These are phyloP conservation scores for Paralagenidium karlingii DNA, from an alignment of 352 stramenopile genomes.

Conservation along the genomic window DNA sequence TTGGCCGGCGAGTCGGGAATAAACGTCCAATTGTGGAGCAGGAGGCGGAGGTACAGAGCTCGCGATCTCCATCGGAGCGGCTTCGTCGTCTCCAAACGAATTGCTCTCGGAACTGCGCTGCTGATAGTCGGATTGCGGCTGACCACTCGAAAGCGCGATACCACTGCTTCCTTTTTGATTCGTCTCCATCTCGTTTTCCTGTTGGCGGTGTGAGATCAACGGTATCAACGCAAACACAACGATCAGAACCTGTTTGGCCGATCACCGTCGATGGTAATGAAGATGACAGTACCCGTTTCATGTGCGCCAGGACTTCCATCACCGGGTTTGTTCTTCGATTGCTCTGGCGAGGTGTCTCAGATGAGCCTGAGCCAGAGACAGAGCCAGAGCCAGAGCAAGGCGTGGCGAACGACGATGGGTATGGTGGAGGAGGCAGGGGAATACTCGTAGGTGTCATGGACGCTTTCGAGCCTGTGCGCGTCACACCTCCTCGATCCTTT, in stretches of 20 bases:
- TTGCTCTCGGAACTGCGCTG: constrained; percentile 11
- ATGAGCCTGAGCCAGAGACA: too few relatives aligned
- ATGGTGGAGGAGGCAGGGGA: constrained; percentile 28
- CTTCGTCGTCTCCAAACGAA: constrained; percentile 22
- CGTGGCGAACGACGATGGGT: too few relatives aligned
- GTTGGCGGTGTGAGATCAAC: background rate
- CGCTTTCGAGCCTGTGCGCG: constrained; percentile 2
- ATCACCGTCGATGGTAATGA: too few relatives aligned
- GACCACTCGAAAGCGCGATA: constrained; percentile 23
- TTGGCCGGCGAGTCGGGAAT: constrained; percentile 63
- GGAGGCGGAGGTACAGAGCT: constrained; percentile 23
- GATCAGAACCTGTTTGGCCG: constrained; percentile 1
- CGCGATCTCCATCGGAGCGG: constrained; percentile 3
- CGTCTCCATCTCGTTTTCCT: constrained; percentile 55
- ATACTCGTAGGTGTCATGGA: too few relatives aligned
- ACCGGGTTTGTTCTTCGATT: constrained; percentile 51
- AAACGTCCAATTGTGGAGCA: constrained; percentile 47
- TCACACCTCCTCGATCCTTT: constrained; percentile 30
- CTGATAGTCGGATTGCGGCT: constrained; percentile 9
- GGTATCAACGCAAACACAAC: background rate
- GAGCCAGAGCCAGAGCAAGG: too few relatives aligned
- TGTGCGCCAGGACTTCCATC: constrained; percentile 70
- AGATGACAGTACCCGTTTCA: too few relatives aligned
- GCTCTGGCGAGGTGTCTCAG: constrained; percentile 18
- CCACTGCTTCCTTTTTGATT: too few relatives aligned